Base-by-base conservation (phyloP, 306 rosid genomes). In the Rosa multiflora region DNA sequence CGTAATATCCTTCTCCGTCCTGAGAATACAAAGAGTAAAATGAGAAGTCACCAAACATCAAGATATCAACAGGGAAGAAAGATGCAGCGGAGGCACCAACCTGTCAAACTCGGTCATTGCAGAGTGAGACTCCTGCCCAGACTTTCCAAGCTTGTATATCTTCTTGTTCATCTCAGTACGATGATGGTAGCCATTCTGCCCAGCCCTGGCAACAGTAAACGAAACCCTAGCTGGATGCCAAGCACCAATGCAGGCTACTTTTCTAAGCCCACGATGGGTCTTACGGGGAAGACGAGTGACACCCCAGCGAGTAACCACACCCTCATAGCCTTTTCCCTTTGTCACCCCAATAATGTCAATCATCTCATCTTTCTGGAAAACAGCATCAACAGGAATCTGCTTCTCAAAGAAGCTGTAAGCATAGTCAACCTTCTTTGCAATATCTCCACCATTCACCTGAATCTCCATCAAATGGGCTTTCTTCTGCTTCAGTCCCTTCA, bases 271-370 rank as follows among this genome's bases (percentile, higher is more conserved):
- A 32, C 37, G 37, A 32, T 92, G 97, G 70, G 96, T 92, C 88
- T 90, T 92, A 5, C 96, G 97, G 44, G 96, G 97, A 71, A 92
- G 96, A 9, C 96, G 93, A 0, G 97, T 89, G 26, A 90, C 97
- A 76, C 97, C 97, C 97, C 97, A 92, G 29, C 96, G 91, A 5
- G 96, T 90, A 2, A 92, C 97, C 78, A 92, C 97, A 82, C 96
- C 97, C 67, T 89, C 96, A 69, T 90, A 90, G 53, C 96, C 97
- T 76, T 92, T 90, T 48, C 97, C 96, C 78, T 88, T 92, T 0
- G 97, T 89, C 20, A 92, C 97, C 10, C 97, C 97, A 71, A 90
- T 90, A 51, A 92, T 77, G 83, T 92, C 97, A 66, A 90, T 89
- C 37, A 32, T 32, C 37, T 32, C 37, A 32, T 32, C 37, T 32